A percentile compares a stretch with the other conserved stretches of the same genome.
phyloP scores from a whole-genome alignment of 306 rosid genomes.

The Castanopsis chinensis region DNA sequence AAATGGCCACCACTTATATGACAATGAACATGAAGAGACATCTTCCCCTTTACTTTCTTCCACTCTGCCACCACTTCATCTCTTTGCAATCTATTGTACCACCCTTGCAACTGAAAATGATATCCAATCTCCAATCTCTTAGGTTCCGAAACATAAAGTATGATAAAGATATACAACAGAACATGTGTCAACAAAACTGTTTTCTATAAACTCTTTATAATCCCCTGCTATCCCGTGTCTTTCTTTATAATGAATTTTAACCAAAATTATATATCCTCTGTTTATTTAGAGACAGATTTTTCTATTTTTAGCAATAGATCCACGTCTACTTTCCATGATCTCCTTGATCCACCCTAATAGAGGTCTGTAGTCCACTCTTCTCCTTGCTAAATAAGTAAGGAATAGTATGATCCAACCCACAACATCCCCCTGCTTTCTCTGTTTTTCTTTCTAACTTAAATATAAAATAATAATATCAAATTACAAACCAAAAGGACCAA shows the following conservation, averaged over 20 bases:
- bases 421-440: not conserved
- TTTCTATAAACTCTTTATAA: not conserved
- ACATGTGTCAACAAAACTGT: not conserved
- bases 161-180: not conserved
- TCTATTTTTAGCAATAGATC: not conserved
- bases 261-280: not conserved
- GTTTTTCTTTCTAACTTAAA: not conserved
- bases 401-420: not conserved
- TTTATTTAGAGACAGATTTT: too few relatives aligned
- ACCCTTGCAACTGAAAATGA: constrained; percentile 79
- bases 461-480: not conserved
- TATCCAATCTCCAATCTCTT: not conserved
- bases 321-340: too few relatives aligned
- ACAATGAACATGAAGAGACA: constrained; percentile 93
- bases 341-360: not conserved
- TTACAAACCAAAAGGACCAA: not conserved
- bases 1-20: constrained; percentile 98
- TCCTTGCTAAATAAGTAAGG: not conserved
- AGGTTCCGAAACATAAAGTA: not conserved
- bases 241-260: not conserved
- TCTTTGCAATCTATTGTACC: constrained; percentile 89
- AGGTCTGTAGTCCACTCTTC: not conserved
- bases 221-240: constrained; percentile 21
- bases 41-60: constrained; percentile 77
- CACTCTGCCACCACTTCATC: constrained; percentile 94